Conservation (phyloP, 164 flowering plant genomes). For the Berberis thunbergii region DNA sequence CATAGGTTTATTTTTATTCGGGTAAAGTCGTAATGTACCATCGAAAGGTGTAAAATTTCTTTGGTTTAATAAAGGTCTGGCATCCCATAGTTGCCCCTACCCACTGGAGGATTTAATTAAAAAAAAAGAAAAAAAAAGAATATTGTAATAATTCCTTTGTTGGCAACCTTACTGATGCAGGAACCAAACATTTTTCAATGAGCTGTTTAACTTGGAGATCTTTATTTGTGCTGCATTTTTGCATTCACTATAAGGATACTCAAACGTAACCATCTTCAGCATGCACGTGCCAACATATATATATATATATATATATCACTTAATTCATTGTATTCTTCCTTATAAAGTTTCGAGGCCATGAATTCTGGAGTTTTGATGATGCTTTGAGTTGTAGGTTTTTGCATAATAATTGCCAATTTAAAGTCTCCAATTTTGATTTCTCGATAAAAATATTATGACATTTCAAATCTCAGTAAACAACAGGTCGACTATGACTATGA, state of each 20-base stretch:
- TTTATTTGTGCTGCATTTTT: conserved; percentile 56
- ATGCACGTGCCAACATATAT: conserved; percentile 54
- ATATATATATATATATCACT: conserved; percentile 14
- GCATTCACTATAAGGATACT: conserved; percentile 51
- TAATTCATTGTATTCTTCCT: too few species aligned
- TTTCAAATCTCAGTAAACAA: conserved; percentile 62
- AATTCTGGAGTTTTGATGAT: conserved; percentile 76
- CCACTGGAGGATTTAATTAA: too few species aligned
- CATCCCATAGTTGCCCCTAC: too few species aligned
- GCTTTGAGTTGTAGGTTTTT: conserved; percentile 57
- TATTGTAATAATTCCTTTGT: conserved; percentile 39
- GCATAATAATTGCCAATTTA: conserved; percentile 64
- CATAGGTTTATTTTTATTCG: too few species aligned
- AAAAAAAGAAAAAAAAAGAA: too few species aligned
- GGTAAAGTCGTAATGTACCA: too few species aligned
- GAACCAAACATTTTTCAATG: conserved; percentile 74
- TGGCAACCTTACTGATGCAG: conserved; percentile 48
- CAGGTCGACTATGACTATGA: conserved; percentile 56
- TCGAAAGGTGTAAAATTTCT: too few species aligned
- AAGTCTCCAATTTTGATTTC: conserved; percentile 82
- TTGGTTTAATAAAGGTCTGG: too few species aligned
- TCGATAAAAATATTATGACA: conserved; percentile 71
- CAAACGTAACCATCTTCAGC: too few species aligned
- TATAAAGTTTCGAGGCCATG: conserved; percentile 39
- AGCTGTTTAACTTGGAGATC: conserved; percentile 64